phyloP scores from a whole-genome alignment of 2,329 filamentous ascomycete species.

The Trichoderma pleuroti region DNA sequence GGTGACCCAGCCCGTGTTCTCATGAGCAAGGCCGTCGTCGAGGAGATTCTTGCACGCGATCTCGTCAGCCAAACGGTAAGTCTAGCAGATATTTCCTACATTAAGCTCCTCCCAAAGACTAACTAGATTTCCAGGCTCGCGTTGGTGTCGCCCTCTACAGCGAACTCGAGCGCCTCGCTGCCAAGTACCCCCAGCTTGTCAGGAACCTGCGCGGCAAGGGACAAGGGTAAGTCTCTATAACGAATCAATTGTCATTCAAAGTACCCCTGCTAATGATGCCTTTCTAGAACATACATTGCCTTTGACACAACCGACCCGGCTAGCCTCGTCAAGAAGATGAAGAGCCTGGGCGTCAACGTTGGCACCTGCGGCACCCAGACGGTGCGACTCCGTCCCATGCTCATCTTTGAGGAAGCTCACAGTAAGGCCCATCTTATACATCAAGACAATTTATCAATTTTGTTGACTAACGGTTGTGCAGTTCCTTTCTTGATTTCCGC shows the following conservation, averaged over 20 bases:
- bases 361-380: constrained; percentile 69
- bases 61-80: constrained; percentile 59
- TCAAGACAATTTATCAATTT: neutral
- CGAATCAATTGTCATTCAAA: too few species aligned
- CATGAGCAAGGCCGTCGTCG: constrained; percentile 72
- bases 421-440: constrained; percentile 30
- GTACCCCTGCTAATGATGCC: neutral
- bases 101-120: neutral
- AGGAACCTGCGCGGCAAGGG: constrained; percentile 73
- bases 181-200: constrained; percentile 66
- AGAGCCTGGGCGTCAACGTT: constrained; percentile 70
- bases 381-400: constrained; percentile 72
- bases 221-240: constrained; percentile 45
- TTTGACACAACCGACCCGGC: constrained; percentile 71
- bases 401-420: constrained; percentile 74
- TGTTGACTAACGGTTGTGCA: neutral
- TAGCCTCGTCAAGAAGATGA: constrained; percentile 66
- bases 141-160: constrained; percentile 67
- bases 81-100: neutral
- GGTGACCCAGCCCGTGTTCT: constrained; percentile 75
- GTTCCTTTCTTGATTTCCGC: constrained; percentile 2
- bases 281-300: constrained; percentile 65
- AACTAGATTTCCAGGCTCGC: constrained; percentile 36
- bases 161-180: constrained; percentile 59
- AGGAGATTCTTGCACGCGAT: constrained; percentile 67